A percentile compares a stretch with the other conserved stretches of the same genome.
phyloP scores from a whole-genome alignment of 2,329 filamentous ascomycete genomes.

The Fusarium chlamydosporum region DNA sequence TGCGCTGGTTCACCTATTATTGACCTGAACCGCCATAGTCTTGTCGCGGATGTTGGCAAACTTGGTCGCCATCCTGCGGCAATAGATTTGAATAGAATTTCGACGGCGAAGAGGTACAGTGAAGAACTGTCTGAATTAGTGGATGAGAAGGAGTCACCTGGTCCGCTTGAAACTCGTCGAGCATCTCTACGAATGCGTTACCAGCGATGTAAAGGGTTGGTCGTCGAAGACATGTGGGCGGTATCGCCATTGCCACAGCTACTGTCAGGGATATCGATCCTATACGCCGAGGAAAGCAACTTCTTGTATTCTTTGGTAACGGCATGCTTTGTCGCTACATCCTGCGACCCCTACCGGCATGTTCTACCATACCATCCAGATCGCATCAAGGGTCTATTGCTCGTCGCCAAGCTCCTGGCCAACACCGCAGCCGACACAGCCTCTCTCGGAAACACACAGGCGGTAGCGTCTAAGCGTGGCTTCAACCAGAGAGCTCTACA shows the following conservation, averaged over 20 bases:
- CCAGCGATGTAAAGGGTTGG: constrained; percentile 45
- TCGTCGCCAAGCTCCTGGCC: constrained; percentile 66
- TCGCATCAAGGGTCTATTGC: constrained; percentile 66
- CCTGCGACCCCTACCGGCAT: constrained; percentile 65
- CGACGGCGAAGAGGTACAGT: constrained; percentile 35
- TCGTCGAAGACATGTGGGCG: constrained; percentile 60
- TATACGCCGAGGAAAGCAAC: constrained; percentile 60
- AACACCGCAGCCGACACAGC: constrained; percentile 62
- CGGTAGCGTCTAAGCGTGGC: constrained; percentile 41
- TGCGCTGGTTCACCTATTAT: constrained; percentile 60
- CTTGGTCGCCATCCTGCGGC: constrained; percentile 51
- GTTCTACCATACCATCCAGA: constrained; percentile 65
- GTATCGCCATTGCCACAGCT: constrained; percentile 64
- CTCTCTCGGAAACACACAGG: constrained; percentile 48
- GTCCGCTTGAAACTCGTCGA: constrained; percentile 50
- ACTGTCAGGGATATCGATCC: constrained; percentile 61
- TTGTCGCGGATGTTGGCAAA: constrained; percentile 59
- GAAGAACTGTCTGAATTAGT: constrained; percentile 52
- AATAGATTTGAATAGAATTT: constrained; percentile 33
- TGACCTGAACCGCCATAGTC: constrained; percentile 61
- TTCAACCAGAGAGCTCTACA: constrained; percentile 50
- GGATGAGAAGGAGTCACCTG: constrained; percentile 45
- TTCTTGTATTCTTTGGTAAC: constrained; percentile 62
- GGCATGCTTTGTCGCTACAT: constrained; percentile 63
- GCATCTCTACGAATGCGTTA: constrained; percentile 44